Evolutionary conservation across 176 grass and related monocot species (phyloP), one percentile per base, ranked within the genome.

Genomic region (Saccharum officinarum): DNA sequence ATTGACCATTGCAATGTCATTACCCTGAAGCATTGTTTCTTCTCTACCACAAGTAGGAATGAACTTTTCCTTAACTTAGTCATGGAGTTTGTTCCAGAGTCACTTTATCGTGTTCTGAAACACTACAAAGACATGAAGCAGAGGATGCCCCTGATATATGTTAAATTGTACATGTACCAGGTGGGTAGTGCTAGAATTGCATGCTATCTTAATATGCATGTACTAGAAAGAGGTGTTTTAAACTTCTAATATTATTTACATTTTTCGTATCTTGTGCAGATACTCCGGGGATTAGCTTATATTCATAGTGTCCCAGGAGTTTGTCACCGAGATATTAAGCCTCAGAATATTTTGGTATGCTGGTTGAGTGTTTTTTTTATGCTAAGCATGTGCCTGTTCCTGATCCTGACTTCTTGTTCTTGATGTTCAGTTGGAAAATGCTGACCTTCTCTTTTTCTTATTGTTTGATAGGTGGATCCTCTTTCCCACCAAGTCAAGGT

Each of bases 401-500:
- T 83, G 57, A 59, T 59, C 55, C 20, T 20, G 69, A 69, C 46
- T 61, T 30, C 62, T 15, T 84, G 59, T 78, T 71, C 33, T 18
- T 49, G 60, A 28, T 69, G 15, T 12, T 49, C 6, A 68, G 15
- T 52, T 54, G 60, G 16, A 44, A 64, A 45, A 77, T 22, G 49
- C 25, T 73, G 12, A n/a, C 36, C 61, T 50, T 64, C 1, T 50
- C 18, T 80, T 57, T 50, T 73, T 81, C 38, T 41, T 40, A 17
- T 67, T 41, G 15, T 25, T 78, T 78, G 41, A 31, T 86, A 97
- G 91, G 94, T 97, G 50, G 91, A 97, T 69, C 94, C 91, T 37
- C 91, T 96, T 50, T 90, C 94, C 60, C 94, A 97, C 69, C 89
- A 97, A 93, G 89, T 97, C 64, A 97, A 97, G 94, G 80, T 97